Base-by-base conservation (phyloP, 192 early-diverging fungal genomes). In the Coemansia sp. region DNA sequence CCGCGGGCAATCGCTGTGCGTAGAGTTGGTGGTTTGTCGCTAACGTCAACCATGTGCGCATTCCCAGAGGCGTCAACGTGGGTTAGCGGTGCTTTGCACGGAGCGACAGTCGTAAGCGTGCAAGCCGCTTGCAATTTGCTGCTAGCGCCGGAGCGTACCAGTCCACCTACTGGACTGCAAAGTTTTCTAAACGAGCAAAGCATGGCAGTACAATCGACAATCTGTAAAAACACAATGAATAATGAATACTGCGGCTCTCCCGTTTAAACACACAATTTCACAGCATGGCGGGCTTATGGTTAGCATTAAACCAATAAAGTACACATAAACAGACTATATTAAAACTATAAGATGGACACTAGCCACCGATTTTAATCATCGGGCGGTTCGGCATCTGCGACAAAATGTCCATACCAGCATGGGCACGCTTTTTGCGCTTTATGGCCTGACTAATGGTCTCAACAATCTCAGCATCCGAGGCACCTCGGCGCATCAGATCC, bases 341-440 rank as follows among this genome's bases (percentile, higher is more conserved):
- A 27, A 27, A 3, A 3, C 43, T 18, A 47, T 2, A 1, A 5
- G 32, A 35, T 35, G 32, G 8, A 4, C 27, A 26, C 80, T 76
- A 96, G 41, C 94, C 96, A 18, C 94, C 94, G 77, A 98, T 98
- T 14, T 91, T 74, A 48, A 94, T 93, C 96, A 98, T 98, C 19
- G 96, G 94, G 20, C 94, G 78, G 73, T 96, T 98, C 23, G 92
- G 92, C 76, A 88, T 78, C 41, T 86, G 80, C 16, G 90, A 87
- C 27, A 98, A 78, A 50, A 90, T 87, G 57, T 88, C 86, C 86
- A 96, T 88, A 54, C 94, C 96, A n/a, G 96, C 94, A 77, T 98
- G 96, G 54, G 92, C 90, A 60, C 89, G 86, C 81, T 92, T 93
- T 73, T 98, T 98, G 50, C 92, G 85, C 66, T 85, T 87, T 59